These are phyloP conservation scores for Globisporangium orthogonon DNA, from an alignment of 352 stramenopile species.

Conservation along the genomic window DNA sequence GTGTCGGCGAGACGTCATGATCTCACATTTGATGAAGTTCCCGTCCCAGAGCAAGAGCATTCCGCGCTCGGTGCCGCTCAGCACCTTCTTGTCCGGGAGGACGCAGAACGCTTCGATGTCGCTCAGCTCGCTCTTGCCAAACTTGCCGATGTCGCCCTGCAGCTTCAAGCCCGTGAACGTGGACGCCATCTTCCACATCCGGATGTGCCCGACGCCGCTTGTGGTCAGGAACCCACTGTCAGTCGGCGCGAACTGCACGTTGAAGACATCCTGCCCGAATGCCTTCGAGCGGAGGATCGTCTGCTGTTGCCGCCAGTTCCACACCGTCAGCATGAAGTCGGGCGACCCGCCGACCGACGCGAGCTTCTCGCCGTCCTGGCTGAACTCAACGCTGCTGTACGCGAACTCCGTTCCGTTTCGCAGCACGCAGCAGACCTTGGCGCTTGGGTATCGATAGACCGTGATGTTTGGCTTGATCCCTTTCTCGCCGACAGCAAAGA, in stretches of 20 bases:
- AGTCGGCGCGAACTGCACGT: slow-evolving; percentile 82
- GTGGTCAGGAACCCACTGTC: slow-evolving; percentile 90
- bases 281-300: slow-evolving; percentile 91
- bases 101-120: slow-evolving; percentile 92
- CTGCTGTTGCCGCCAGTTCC: slow-evolving; percentile 88
- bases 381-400: slow-evolving; percentile 78
- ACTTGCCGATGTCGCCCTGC: slow-evolving; percentile 94
- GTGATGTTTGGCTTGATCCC: slow-evolving; percentile 82
- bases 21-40: slow-evolving; percentile 94
- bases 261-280: slow-evolving; percentile 93
- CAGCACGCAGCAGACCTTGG: slow-evolving; percentile 69
- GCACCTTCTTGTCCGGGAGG: slow-evolving; percentile 92
- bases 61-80: slow-evolving; percentile 85
- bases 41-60: slow-evolving; percentile 92
- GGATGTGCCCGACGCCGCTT: slow-evolving; percentile 91
- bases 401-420: slow-evolving; percentile 75
- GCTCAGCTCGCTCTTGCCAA: slow-evolving; percentile 92
- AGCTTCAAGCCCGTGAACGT: slow-evolving; percentile 96
- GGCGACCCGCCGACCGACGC: slow-evolving; percentile 83
- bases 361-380: slow-evolving; percentile 78
- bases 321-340: slow-evolving; percentile 92
- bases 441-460: slow-evolving; percentile 83
- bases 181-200: slow-evolving; percentile 95
- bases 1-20: slow-evolving; percentile 59
- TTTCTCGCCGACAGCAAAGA: slow-evolving; percentile 88